A percentile compares a stretch with the other conserved stretches of the same genome.
These are phyloP conservation scores for Diaporthe nobilis DNA, from an alignment of 2,329 filamentous ascomycete species.

Conservation along the genomic window DNA sequence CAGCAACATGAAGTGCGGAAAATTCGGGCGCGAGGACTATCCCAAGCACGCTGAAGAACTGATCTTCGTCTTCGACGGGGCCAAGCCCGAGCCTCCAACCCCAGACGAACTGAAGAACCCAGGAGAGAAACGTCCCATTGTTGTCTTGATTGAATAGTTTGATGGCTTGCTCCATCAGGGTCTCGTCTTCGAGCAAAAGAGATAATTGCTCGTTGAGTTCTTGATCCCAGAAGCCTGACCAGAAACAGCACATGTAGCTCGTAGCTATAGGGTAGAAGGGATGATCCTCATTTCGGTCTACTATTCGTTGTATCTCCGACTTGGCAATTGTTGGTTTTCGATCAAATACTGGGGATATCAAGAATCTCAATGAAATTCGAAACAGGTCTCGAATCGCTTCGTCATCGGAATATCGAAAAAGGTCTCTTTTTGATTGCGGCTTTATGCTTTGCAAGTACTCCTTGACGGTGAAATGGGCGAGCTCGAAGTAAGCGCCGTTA, in stretches of 20 bases:
- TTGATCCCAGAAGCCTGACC: fast-evolving
- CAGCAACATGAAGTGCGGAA: background rate
- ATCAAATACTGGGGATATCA: background rate
- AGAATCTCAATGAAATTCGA: background rate
- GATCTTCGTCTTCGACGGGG: background rate
- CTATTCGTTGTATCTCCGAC: background rate
- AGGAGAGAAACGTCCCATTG: background rate
- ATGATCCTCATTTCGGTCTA: background rate
- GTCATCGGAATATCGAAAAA: background rate
- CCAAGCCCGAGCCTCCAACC: no score
- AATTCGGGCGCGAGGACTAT: background rate
- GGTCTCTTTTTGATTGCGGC: background rate
- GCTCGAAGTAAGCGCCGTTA: background rate
- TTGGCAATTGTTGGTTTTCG: background rate
- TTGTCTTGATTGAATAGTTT: background rate
- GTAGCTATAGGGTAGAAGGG: background rate
- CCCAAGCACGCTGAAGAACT: fast-evolving
- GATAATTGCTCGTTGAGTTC: background rate
- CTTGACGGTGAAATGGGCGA: background rate
- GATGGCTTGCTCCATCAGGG: background rate
- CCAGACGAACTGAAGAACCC: background rate
- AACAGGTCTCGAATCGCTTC: no score
- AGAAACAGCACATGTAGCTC: background rate
- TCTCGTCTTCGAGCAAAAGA: background rate
- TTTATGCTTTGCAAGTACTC: background rate